These are phyloP conservation scores for Pythium inflatum DNA, from an alignment of 352 stramenopile genomes.

Conservation along the genomic window DNA sequence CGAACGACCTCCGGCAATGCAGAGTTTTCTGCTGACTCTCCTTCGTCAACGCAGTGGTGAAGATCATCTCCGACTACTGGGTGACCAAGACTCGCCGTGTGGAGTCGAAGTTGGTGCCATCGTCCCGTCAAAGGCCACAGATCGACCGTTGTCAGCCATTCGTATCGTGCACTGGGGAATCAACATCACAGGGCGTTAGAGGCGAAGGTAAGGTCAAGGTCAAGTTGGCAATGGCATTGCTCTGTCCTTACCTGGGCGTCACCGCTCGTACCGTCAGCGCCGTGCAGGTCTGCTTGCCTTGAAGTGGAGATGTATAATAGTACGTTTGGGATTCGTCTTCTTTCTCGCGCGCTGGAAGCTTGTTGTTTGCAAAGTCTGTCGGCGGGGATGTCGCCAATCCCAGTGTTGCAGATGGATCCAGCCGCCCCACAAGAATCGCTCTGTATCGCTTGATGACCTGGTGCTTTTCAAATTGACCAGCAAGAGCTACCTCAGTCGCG, in stretches of 20 bases:
- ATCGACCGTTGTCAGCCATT: conserved; percentile 65
- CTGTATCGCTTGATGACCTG: conserved; percentile 56
- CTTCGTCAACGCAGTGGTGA: conserved; percentile 41
- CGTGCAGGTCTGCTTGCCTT: conserved; percentile 23
- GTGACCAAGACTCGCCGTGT: conserved; percentile 58
- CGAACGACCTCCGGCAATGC: conserved; percentile 42
- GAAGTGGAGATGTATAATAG: conserved; percentile 11
- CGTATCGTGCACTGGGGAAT: conserved; percentile 45
- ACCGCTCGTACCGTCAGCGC: conserved; percentile 16
- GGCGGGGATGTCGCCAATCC: not conserved
- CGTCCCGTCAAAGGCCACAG: conserved; percentile 70
- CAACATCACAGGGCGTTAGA: too few relatives aligned
- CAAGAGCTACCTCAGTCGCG: conserved; percentile 45
- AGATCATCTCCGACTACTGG: conserved; percentile 72
- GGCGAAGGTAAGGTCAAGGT: too few relatives aligned
- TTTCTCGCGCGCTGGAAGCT: not conserved
- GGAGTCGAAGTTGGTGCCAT: conserved; percentile 73
- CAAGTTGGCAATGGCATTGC: too few relatives aligned
- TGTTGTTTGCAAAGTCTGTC: not conserved
- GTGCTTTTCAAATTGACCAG: conserved; percentile 52
- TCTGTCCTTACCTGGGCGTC: conserved; percentile 14
- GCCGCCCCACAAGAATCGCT: conserved; percentile 50
- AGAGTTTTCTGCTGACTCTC: not conserved
- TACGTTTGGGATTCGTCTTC: not conserved
- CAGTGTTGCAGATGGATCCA: conserved; percentile 15